Evolutionary conservation across 345 rosid species (phyloP), one percentile per base, ranked within the genome.

Genomic region (Boechera stricta): DNA sequence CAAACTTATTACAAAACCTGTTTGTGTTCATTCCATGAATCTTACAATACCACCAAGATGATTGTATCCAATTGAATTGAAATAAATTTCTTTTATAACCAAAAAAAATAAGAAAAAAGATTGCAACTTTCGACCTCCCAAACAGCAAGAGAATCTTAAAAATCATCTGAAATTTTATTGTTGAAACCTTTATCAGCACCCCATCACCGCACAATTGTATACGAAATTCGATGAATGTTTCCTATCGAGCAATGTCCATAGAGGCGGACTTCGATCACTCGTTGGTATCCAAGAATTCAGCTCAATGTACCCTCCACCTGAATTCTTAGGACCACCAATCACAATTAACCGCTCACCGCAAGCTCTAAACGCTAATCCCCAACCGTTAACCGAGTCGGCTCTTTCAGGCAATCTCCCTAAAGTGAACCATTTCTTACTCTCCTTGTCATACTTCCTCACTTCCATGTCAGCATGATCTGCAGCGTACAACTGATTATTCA

Each of bases 341-440:
- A 90, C 91, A 38, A 89, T 80, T 8, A 90, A 74, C 72, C 62
- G 73, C 55, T 92, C 88, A 4, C 98, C 97, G 47, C 93, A 90
- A 4, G 90, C 93, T 71, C 86, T 82, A 79, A 94, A 94, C 13
- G 93, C 98, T 7, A 94, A 24, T 5, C 98, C 98, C 98, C 97
- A 94, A 13, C 97, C 97, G 7, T 88, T 84, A 81, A 80, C 74
- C 2, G 97, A 89, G 54, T 18, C 75, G 38, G 86, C 88, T 60
- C 88, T 60, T 49, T 77, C 87, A 0, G 98, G 97, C 72, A 94
- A 68, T 31, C 79, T 64, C 68, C 97, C 98, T 2, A 88, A 57
- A 0, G 82, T 75, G 36, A 41, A 48, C 98, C 98, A 92, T 15
- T 31, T 54, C 67, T 86, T 92, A 35, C 44, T 82, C 65, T 41